phyloP scores from a whole-genome alignment of 768 basidiomycete genomes.

The Psilocybe azurescens region DNA sequence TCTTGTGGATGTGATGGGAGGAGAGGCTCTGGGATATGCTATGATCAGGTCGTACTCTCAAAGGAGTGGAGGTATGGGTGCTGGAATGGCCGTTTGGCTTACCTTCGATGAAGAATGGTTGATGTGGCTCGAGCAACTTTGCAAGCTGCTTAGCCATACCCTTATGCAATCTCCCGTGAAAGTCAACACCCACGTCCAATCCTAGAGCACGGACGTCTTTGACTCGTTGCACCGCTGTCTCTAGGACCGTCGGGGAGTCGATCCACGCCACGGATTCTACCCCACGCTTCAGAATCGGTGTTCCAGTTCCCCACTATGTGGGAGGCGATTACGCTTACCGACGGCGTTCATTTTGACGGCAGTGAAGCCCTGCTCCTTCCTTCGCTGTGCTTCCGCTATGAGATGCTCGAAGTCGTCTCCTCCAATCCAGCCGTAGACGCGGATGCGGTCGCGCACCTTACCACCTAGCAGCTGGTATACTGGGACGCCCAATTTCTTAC shows the following conservation, averaged over 20 bases:
- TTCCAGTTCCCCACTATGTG: too few species aligned
- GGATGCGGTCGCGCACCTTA: slow-evolving; percentile 63
- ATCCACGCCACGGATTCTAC: slow-evolving; percentile 55
- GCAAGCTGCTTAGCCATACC: slow-evolving; percentile 75
- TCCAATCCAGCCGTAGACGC: slow-evolving; percentile 67
- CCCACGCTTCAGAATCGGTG: not conserved
- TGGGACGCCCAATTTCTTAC: slow-evolving; percentile 72
- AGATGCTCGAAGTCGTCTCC: slow-evolving; percentile 61
- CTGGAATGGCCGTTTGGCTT: not conserved
- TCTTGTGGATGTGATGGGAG: slow-evolving; percentile 65
- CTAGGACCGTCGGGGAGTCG: slow-evolving; percentile 59
- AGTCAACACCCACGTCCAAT: slow-evolving; percentile 71
- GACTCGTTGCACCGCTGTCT: slow-evolving; percentile 57
- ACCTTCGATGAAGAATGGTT: slow-evolving; percentile 72
- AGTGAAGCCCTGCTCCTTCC: slow-evolving; percentile 68
- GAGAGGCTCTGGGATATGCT: slow-evolving; percentile 50
- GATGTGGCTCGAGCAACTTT: slow-evolving; percentile 59
- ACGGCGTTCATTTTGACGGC: slow-evolving; percentile 79
- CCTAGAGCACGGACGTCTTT: slow-evolving; percentile 56
- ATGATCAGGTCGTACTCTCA: too few species aligned
- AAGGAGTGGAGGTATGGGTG: too few species aligned
- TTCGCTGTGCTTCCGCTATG: slow-evolving; percentile 50
- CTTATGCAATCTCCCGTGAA: slow-evolving; percentile 73
- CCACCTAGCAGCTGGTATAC: slow-evolving; percentile 74
- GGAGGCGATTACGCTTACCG: slow-evolving; percentile 33